Evolutionary conservation across 805 yeast species (phyloP).

Genomic region (Hanseniaspora occidentalis): DNA sequence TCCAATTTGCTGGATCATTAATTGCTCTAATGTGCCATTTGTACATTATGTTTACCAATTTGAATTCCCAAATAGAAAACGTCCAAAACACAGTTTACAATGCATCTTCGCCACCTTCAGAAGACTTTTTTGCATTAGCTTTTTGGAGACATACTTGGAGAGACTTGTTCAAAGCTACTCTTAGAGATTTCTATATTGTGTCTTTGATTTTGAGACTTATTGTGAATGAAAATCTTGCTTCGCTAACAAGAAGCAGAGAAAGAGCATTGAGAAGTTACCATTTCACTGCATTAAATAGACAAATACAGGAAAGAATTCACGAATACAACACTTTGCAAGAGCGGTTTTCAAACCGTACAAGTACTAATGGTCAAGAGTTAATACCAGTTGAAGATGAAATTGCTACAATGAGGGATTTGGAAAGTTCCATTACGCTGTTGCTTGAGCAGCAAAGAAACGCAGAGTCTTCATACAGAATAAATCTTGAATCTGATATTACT

Average conservation of each 20-base stretch:
- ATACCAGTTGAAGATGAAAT: slow-evolving; percentile 9
- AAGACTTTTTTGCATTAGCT: slow-evolving; percentile 17
- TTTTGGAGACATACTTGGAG: slow-evolving; percentile 20
- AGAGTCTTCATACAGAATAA: neutral
- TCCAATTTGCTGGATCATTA: slow-evolving; percentile 24
- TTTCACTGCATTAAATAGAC: neutral
- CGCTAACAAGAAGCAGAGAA: slow-evolving; percentile 24
- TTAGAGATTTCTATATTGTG: slow-evolving; percentile 20
- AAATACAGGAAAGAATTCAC: neutral
- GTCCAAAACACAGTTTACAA: slow-evolving; percentile 17
- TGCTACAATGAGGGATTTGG: neutral
- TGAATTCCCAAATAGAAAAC: slow-evolving; percentile 19
- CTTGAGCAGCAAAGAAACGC: slow-evolving; percentile 1
- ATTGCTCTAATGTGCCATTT: slow-evolving; percentile 24
- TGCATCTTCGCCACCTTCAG: slow-evolving; percentile 8
- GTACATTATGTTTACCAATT: slow-evolving; percentile 20
- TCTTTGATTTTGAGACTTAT: slow-evolving; percentile 22
- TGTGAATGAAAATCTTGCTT: slow-evolving; percentile 21
- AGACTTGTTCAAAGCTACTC: slow-evolving; percentile 16
- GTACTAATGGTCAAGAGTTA: too few species aligned
- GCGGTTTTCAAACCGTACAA: neutral
- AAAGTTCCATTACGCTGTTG: neutral
- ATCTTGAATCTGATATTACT: slow-evolving; percentile 4
- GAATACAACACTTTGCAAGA: neutral
- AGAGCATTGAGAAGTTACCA: slow-evolving; percentile 19